These are phyloP conservation scores for Stentor roeselii DNA, from an alignment of 73 alveolate species.

Conservation along the genomic window DNA sequence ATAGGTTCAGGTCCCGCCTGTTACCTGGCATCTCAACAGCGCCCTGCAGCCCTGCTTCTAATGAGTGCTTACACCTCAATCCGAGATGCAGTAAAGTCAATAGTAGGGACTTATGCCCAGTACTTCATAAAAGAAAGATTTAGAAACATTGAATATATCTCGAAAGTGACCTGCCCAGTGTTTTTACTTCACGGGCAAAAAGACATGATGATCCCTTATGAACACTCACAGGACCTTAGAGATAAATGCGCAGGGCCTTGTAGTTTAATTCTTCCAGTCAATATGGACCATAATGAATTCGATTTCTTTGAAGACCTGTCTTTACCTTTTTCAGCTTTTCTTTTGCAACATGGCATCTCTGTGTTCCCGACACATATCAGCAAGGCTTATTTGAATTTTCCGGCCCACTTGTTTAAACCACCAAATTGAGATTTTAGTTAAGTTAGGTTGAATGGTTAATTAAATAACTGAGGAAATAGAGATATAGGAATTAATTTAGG, in stretches of 20 bases:
- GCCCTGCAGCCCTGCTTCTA: conserved; percentile 68
- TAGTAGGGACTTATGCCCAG: conserved; percentile 56
- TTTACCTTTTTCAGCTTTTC: neutral
- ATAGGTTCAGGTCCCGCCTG: conserved; percentile 93
- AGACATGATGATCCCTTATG: conserved; percentile 86
- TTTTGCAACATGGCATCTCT: neutral
- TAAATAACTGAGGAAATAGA: no score
- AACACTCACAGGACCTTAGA: conserved; percentile 74
- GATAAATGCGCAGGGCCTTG: conserved; percentile 80
- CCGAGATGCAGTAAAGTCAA: conserved; percentile 63
- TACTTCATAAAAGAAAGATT: conserved; percentile 75
- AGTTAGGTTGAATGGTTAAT: no score
- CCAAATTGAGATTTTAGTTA: no score
- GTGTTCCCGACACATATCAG: neutral
- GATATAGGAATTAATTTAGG: no score
- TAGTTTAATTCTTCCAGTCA: conserved; percentile 69
- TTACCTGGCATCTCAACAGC: conserved; percentile 63
- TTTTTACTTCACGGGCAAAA: conserved; percentile 92
- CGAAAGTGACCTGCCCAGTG: conserved; percentile 84
- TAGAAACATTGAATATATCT: conserved; percentile 65
- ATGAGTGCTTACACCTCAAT: conserved; percentile 84
- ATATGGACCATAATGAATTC: conserved; percentile 90
- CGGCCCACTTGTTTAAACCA: neutral
- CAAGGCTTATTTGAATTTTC: neutral
- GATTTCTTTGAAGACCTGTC: conserved; percentile 67